Conservation (phyloP, 2,329 filamentous ascomycete genomes). For the Cercospora brassicicola region DNA sequence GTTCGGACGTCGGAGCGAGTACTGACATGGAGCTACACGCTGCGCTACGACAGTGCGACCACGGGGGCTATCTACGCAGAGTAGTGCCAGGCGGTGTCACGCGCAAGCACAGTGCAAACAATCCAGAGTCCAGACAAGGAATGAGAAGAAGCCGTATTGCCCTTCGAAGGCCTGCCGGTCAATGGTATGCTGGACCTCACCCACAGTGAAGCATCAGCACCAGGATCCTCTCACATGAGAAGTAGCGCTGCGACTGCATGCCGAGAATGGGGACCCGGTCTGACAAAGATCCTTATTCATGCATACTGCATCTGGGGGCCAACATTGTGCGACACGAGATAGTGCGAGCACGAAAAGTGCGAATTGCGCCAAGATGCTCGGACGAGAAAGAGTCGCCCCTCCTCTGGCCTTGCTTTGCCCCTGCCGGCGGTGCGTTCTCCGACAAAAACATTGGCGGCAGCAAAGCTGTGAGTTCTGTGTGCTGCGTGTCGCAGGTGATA, state of each 20-base stretch:
- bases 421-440: neutral
- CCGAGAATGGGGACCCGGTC: slow-evolving; percentile 12
- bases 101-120: neutral
- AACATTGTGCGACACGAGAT: slow-evolving; percentile 6
- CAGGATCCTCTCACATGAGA: neutral
- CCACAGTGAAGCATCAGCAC: neutral
- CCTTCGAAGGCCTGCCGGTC: neutral
- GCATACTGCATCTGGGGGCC: neutral
- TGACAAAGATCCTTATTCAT: neutral
- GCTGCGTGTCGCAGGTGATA: neutral
- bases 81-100: neutral
- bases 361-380: neutral
- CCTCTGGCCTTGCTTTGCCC: neutral
- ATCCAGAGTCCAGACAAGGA: neutral
- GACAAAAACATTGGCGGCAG: neutral
- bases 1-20: neutral
- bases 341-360: neutral
- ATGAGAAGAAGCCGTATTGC: neutral
- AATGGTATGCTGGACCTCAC: neutral
- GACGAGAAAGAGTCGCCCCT: neutral
- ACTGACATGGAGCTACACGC: neutral
- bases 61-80: neutral
- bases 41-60: neutral
- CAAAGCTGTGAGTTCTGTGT: neutral
- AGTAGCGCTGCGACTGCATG: neutral